Base-by-base conservation (phyloP, 2,329 filamentous ascomycete genomes). In the Verruconis gallopava region DNA sequence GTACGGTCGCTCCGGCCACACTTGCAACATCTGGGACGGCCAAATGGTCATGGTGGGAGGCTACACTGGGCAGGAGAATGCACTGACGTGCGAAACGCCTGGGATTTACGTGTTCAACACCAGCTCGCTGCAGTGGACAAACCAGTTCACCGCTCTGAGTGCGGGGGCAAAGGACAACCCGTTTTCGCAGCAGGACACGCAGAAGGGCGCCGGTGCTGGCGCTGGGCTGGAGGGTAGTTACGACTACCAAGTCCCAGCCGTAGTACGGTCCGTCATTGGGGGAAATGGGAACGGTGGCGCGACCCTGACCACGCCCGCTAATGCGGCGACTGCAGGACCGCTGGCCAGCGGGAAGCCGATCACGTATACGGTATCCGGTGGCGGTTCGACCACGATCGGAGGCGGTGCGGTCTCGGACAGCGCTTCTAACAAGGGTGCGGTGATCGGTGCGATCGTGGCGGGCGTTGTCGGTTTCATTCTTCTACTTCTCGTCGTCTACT, bases 31-130 rank as follows among this genome's bases (percentile, higher is more conserved):
- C 51, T 89, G 85, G 61, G 79, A 85, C 13, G 77, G 80, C 44
- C 84, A 89, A 57, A 86, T 93, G 77, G 67, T 91, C 47, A 69
- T 80, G 5, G 66, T 89, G 12, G 85, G 85, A 19, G 85, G 85
- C 9, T 80, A 75, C 48, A 71, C 78, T 5, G 76, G 75, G 2
- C 59, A 66, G 19, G 63, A 75, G 9, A n/a, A n/a, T n/a, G n/a
- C n/a, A n/a, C 64, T 75, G 36, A 69, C 63, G 3, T 85, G 81
- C 55, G 81, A 85, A 49, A 71, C 62, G 13, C 77, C 77, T 0
- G 79, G 79, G 1, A 68, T 85, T 46, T 85, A 84, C 53, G 73
- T 85, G 19, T 89, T 85, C 62, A 86, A 93, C 53, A 64, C 86
- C 40, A 81, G 75, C 6, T 74, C 71, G 25, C 68, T 77, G 1